phyloP scores from a whole-genome alignment of 192 early-diverging fungal genomes.

The Fimicolochytrium jonesii region DNA sequence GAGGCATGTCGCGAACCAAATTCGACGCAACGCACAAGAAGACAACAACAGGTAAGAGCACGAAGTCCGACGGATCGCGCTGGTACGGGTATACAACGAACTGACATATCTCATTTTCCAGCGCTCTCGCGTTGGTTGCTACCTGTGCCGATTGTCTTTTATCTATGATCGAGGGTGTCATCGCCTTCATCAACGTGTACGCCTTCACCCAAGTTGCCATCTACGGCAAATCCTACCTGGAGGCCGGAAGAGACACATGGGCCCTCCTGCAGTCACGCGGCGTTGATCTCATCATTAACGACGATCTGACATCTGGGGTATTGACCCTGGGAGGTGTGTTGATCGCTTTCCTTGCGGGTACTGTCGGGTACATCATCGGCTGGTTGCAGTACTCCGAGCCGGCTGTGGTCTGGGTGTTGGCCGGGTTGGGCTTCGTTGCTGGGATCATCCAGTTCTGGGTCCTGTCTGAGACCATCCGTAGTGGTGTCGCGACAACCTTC shows the following conservation, averaged over 20 bases:
- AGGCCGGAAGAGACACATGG: constrained; percentile 73
- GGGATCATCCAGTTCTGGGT: constrained; percentile 77
- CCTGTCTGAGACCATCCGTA: constrained; percentile 71
- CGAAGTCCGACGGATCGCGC: constrained; percentile 45
- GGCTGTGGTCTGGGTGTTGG: not conserved
- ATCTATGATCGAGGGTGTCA: constrained; percentile 66
- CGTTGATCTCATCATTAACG: constrained; percentile 64
- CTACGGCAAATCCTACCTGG: constrained; percentile 66
- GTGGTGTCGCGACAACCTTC: constrained; percentile 84
- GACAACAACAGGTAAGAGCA: constrained; percentile 18
- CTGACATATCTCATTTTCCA: not conserved
- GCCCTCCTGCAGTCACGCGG: constrained; percentile 60
- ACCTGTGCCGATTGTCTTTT: constrained; percentile 76
- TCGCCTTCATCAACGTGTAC: constrained; percentile 65
- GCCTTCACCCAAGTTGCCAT: constrained; percentile 91
- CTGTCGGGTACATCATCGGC: constrained; percentile 24
- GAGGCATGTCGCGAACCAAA: constrained; percentile 31
- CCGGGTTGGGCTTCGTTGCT: constrained; percentile 57
- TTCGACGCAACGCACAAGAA: constrained; percentile 46
- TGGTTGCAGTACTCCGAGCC: constrained; percentile 2
- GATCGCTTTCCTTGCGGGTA: constrained; percentile 47
- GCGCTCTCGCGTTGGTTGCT: constrained; percentile 45
- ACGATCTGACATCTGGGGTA: constrained; percentile 82
- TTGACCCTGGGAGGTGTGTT: constrained; percentile 64
- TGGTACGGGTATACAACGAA: constrained; percentile 10